phyloP scores from a whole-genome alignment of 176 grass and related monocot species.

The Urochloa ruziziensis region DNA sequence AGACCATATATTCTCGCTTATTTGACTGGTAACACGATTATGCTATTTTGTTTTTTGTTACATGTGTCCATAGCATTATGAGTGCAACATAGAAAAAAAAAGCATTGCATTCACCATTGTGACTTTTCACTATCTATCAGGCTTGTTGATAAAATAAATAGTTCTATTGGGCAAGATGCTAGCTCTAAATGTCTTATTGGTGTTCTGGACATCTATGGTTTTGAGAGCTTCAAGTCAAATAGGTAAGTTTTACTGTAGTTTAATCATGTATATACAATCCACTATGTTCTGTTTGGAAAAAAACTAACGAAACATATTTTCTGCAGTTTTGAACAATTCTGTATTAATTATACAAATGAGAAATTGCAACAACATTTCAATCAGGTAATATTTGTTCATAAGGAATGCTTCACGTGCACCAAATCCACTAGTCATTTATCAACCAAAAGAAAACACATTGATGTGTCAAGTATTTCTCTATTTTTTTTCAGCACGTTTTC shows the following conservation, averaged over 20 bases:
- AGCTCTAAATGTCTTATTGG: slow-evolving; percentile 90
- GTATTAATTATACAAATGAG: slow-evolving; percentile 99
- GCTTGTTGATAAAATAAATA: slow-evolving; percentile 99
- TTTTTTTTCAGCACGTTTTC: slow-evolving; percentile 89
- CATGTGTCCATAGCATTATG: slow-evolving; percentile 3
- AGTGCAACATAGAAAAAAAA: slow-evolving; percentile 6
- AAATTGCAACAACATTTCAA: slow-evolving; percentile 99
- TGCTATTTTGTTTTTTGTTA: slow-evolving; percentile 32
- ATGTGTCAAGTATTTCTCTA: slow-evolving; percentile 21
- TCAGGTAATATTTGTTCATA: slow-evolving; percentile 64
- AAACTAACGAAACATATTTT: slow-evolving; percentile 26
- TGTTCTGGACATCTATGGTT: slow-evolving; percentile 99
- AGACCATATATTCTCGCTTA: slow-evolving; percentile 96
- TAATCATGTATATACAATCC: slow-evolving; percentile 8
- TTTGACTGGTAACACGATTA: slow-evolving; percentile 91
- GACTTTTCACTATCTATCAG: slow-evolving; percentile 41
- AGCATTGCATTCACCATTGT: not conserved
- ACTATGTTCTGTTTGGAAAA: slow-evolving; percentile 11
- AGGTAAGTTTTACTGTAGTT: slow-evolving; percentile 43
- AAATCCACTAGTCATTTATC: slow-evolving; percentile 19
- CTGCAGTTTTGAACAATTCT: slow-evolving; percentile 94
- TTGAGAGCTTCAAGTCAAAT: slow-evolving; percentile 98
- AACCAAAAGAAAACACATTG: slow-evolving; percentile 27
- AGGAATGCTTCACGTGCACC: slow-evolving; percentile 28
- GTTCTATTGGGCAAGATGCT: slow-evolving; percentile 93